These are phyloP conservation scores for Hypomontagnella monticulosa DNA, from an alignment of 495 filamentous ascomycete species.

Conservation along the genomic window DNA sequence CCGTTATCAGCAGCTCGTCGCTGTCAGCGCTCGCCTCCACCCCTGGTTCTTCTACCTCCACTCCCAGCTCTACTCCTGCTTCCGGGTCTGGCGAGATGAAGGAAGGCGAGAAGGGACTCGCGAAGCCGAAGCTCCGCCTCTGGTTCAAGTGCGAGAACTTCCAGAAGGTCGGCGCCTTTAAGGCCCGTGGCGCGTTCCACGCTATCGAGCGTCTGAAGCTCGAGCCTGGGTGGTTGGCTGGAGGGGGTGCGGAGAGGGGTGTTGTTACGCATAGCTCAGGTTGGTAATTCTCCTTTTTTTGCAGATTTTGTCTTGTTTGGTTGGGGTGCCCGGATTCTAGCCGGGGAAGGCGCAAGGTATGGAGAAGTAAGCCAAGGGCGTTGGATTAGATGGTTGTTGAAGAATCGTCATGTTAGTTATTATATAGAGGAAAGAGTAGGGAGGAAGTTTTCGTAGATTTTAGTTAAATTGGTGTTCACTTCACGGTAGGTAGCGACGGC, in stretches of 20 bases:
- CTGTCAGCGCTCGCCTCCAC: slow-evolving; percentile 79
- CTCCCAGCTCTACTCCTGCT: slow-evolving; percentile 71
- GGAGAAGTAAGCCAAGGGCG: no score
- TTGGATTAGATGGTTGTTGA: no score
- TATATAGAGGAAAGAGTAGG: no score
- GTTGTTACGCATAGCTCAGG: slow-evolving; percentile 94
- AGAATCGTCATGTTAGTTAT: no score
- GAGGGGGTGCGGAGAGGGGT: slow-evolving; percentile 64
- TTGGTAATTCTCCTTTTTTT: slow-evolving; percentile 48
- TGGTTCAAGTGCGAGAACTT: slow-evolving; percentile 98
- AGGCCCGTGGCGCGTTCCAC: slow-evolving; percentile 90
- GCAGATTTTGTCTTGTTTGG: background rate
- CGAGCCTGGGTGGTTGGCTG: slow-evolving; percentile 67
- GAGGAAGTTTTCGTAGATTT: no score
- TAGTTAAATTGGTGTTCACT: no score
- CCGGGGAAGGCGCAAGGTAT: no score
- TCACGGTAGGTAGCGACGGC: no score
- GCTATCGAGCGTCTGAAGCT: slow-evolving; percentile 77
- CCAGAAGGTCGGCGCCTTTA: slow-evolving; percentile 93
- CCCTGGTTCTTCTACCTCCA: no score
- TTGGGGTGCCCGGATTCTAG: no score
- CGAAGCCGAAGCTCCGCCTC: slow-evolving; percentile 73
- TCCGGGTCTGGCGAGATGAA: slow-evolving; percentile 45
- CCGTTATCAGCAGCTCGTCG: slow-evolving; percentile 78
- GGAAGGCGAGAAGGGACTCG: slow-evolving; percentile 60